Conservation (phyloP, 306 rosid species). For the Vachellia pachyceras region DNA sequence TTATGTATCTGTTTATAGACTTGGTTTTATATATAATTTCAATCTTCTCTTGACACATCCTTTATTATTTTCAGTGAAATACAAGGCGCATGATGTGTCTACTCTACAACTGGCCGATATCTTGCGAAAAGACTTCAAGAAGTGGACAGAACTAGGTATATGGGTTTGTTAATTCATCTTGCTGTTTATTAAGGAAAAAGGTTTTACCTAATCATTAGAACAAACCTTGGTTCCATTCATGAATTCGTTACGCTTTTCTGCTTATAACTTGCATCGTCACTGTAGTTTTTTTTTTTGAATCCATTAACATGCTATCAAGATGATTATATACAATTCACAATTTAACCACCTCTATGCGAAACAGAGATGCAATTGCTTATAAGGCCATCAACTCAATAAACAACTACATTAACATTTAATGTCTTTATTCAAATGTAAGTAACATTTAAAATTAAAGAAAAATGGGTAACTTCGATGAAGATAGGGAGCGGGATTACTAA, state of each 20-base stretch:
- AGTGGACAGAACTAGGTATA: conserved; percentile 78
- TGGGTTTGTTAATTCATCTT: background rate
- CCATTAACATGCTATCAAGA: background rate
- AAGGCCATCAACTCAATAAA: too few species aligned
- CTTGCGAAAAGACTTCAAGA: conserved; percentile 76
- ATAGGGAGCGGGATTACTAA: too few species aligned
- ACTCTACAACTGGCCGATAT: conserved; percentile 62
- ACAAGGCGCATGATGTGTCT: conserved; percentile 73
- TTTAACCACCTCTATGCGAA: background rate
- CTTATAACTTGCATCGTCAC: background rate
- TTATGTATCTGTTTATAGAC: background rate
- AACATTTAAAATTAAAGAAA: too few species aligned
- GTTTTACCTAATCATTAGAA: background rate
- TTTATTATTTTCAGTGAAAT: conserved; percentile 62
- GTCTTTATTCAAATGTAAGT: too few species aligned
- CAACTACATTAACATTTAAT: too few species aligned
- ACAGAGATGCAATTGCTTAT: background rate
- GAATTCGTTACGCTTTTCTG: background rate
- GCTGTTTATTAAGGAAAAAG: background rate
- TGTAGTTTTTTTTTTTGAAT: background rate
- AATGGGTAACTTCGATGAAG: too few species aligned
- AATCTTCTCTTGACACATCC: background rate
- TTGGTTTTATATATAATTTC: conserved; percentile 21
- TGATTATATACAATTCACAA: background rate
- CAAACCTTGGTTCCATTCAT: background rate